Evolutionary conservation across 257 asterid genomes (phyloP), one percentile per base, ranked within the genome.

Genomic region (Lithospermum erythrorhizon): DNA sequence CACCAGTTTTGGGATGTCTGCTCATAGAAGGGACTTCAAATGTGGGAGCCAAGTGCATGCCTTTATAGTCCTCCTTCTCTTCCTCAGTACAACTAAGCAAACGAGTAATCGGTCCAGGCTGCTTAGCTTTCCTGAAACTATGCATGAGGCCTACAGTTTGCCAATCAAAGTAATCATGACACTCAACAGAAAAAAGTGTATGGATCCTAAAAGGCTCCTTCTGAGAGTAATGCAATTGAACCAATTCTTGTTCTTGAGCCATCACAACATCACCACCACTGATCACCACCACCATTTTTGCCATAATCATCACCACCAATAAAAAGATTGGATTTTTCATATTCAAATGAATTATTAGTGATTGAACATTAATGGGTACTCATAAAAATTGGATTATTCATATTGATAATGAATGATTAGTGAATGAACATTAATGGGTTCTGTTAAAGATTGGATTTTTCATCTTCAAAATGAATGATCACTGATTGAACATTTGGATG

Each of bases 151-250:
- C 98, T 59, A 93, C 97, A 21, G 98, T 88, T 59, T 93, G 94
- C 98, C 98, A 93, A 83, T 93, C 97, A 79, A 93, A 93, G 81
- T 93, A 93, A 72, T 89, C 73, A 74, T 86, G 94, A 57, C 98
- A 93, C 75, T 93, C 97, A 57, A 86, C 98, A 45, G 97, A 93
- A 78, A 91, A 91, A 27, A 91, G 69, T 9, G 98, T 91, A 76
- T 91, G 97, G 79, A 91, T 80, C 82, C 97, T 82, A 65, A 70
- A 82, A 57, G 94, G 91, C 63, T 85, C 82, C 57, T 70, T 56
- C 41, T 21, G 59, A 21, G 58, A n/a, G 27, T 55, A 21, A 55
- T 15, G 16, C 4, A 21, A 55, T 21, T 55, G 25, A 29, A 17
- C 59, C 5, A 11, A 11, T 35, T 14, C 30, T 21, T 55, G 30